Conservation (phyloP, 2,329 filamentous ascomycete genomes). For the Ceratocystis smalleyi region DNA sequence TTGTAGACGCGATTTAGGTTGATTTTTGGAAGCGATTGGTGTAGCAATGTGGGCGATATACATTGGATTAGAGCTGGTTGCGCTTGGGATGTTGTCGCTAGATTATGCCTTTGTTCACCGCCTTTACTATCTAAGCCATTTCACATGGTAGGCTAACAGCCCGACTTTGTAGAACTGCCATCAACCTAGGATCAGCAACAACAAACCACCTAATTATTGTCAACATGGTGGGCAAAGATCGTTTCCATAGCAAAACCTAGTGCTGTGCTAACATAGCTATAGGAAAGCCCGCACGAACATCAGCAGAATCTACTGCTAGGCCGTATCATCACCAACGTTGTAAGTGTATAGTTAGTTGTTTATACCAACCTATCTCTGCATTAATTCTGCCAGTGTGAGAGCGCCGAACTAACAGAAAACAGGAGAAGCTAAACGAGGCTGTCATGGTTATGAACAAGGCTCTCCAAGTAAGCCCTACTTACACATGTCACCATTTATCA, state of each 20-base stretch:
- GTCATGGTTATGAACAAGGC: conserved; percentile 84
- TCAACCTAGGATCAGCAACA: neutral
- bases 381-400: neutral
- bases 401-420: conserved; percentile 16
- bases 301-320: conserved; percentile 88
- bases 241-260: neutral
- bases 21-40: no score
- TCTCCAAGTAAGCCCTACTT: conserved; percentile 48
- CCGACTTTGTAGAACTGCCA: neutral
- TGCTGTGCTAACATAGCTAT: neutral
- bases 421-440: conserved; percentile 97
- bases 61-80: neutral
- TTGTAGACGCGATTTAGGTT: no score
- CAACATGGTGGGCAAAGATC: neutral
- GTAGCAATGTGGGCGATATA: no score
- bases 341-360: conserved; percentile 33
- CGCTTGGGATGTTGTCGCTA: conserved; percentile 1
- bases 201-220: neutral
- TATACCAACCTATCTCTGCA: neutral
- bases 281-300: conserved; percentile 95
- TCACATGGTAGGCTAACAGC: neutral
- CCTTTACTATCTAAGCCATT: neutral
- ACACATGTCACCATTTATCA: neutral
- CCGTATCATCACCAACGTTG: conserved; percentile 93
- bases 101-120: conserved; percentile 17